Base-by-base conservation (phyloP, 2,329 filamentous ascomycete genomes). In the Ophiostoma perfectum region DNA sequence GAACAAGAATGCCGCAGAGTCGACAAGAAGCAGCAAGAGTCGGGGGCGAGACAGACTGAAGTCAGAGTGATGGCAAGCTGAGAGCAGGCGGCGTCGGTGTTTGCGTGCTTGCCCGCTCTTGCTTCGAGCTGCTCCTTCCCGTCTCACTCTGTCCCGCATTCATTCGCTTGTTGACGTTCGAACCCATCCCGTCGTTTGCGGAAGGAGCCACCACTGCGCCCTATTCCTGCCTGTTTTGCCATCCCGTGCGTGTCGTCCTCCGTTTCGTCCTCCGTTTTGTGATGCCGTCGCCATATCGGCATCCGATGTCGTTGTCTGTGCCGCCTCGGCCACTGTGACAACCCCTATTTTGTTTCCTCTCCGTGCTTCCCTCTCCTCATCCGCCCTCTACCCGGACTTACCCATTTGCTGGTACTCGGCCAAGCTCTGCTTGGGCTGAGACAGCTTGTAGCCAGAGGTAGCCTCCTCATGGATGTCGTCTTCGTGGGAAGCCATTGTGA, bases 391-490 rank as follows among this genome's bases (percentile, higher is more conserved):
- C 14, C n/a, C 36, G 27, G 83, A 96, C 71, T 42, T 66, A 72
- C 93, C 95, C 81, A 99, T 90, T 79, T 97, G 85, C 77, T 94
- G 86, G 81, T 97, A 97, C 80, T 97, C 91, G 72, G 94, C 91
- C 77, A 99, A 85, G 75, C 92, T 96, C 87, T 98, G 97, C 89
- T 97, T 97, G 72, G 85, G 85, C 87, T 97, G 92, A 74, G 92
- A 93, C 77, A 97, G 90, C 88, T 96, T 97, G 89, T 97, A 98
- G 78, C 94, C 94, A 81, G 93, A 89, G 73, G 93, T 97, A 82
- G 90, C 86, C 82, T 45, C 63, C 42, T 95, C 91, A 79, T 90
- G 84, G 74, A 94, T 87, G 76, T 98, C 94, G 71, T 97, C 92
- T 12, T 71, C 69, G 52, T 89, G 83, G 75, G 87, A 85, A 73